A percentile compares a stretch with the other conserved stretches of the same genome.
Conservation (phyloP, 2,329 filamentous ascomycete species). For the Sarocladium strictum region DNA sequence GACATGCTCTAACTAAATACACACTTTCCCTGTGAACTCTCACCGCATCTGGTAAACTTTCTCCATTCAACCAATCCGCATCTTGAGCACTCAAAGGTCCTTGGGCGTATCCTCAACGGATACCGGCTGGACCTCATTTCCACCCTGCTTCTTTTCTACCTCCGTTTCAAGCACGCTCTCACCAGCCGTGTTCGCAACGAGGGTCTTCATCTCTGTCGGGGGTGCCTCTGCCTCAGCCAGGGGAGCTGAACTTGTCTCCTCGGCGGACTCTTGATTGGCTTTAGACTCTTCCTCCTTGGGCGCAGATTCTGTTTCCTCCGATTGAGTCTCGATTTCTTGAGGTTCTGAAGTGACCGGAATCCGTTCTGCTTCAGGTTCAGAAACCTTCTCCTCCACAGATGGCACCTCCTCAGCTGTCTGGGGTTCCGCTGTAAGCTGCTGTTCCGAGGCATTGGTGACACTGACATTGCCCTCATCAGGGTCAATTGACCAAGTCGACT, state of each 20-base stretch:
- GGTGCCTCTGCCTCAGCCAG: background rate
- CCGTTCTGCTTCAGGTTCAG: conserved; percentile 6
- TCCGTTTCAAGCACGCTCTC: conserved; percentile 35
- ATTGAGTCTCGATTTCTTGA: background rate
- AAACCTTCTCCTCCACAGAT: background rate
- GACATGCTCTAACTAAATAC: background rate
- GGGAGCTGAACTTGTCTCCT: background rate
- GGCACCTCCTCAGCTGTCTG: background rate
- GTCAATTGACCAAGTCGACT: conserved; percentile 47
- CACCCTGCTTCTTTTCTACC: conserved; percentile 27
- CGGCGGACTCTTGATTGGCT: background rate
- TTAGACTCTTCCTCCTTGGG: background rate
- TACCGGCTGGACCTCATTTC: conserved; percentile 26
- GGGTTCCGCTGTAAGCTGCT: conserved; percentile 11
- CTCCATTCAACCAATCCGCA: background rate
- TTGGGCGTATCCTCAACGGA: conserved; percentile 28
- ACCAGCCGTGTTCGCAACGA: conserved; percentile 36
- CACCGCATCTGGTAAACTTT: background rate
- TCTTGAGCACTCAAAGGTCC: conserved; percentile 14
- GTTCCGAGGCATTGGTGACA: conserved; percentile 17
- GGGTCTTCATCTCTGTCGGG: conserved; percentile 25
- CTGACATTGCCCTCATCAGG: conserved; percentile 39
- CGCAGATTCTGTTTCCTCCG: conserved; percentile 1
- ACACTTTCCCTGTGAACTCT: background rate
- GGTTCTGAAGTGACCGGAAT: background rate